Base-by-base conservation (phyloP, 768 basidiomycete genomes). In the Lactifluus piperatus region DNA sequence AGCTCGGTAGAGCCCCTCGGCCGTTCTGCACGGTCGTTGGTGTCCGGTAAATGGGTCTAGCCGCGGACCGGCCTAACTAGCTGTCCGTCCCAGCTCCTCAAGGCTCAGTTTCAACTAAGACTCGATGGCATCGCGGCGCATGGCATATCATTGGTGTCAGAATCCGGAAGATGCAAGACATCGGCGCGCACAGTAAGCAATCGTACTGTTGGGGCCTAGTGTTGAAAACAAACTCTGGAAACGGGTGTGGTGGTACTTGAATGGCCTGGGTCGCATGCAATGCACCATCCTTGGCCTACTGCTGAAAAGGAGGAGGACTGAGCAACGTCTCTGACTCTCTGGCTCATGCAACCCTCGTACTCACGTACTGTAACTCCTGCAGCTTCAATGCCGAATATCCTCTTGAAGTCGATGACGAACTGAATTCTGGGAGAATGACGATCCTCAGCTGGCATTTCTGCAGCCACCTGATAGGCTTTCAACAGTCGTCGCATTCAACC, bases 231-330 rank as follows among this genome's bases (percentile, higher is more conserved):
- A 81, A 60, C 71, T 79, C 34, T 79, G 77, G 70, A 79, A 78
- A 65, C 72, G 82, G 3, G 75, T 76, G 2, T 81, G 80, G 64
- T 79, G 79, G 80, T 77, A 71, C 62, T 75, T 88, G 5, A 75
- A 84, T 13, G 73, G 79, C 6, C 76, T 81, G 52, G 86, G 88
- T 63, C 79, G 84, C 41, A 68, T 82, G 34, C 74, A 74, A 20
- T 81, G 81, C 47, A 76, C 77, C 36, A 69, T 70, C 27, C 68
- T 84, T 39, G 86, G 86, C 73, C 81, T 13, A 81, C 79, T 58
- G 75, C 76, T 36, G 68, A 81, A 36, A 77, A 77, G 27, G 83
- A 86, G 67, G 86, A 86, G 73, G 86, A 88, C 85, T 88, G 60
- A 71, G 68, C 72, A 70, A n/a, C 27, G 3, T 47, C 29, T 65